Percentiles rank a stretch among this genome's conserved stretches.
These are phyloP conservation scores for Russula ochroleuca DNA, from an alignment of 768 basidiomycete species.

Conservation along the genomic window DNA sequence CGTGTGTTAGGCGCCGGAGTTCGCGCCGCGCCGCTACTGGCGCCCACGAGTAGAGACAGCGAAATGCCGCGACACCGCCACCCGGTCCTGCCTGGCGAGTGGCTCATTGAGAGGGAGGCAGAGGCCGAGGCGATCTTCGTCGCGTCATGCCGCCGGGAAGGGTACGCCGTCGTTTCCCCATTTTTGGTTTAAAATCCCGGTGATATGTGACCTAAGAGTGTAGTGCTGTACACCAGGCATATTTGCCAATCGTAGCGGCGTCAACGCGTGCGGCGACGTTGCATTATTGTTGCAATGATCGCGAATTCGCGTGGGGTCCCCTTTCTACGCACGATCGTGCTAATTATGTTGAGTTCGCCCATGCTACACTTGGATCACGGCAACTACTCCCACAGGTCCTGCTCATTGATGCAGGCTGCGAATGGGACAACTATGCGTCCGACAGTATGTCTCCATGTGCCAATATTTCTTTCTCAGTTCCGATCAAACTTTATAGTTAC, in stretches of 20 bases:
- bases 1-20: slow-evolving; percentile 76
- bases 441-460: slow-evolving; percentile 44
- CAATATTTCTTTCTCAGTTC: slow-evolving; percentile 26
- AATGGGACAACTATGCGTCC: slow-evolving; percentile 67
- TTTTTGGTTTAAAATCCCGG: neutral
- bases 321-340: slow-evolving; percentile 50
- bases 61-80: slow-evolving; percentile 40
- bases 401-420: slow-evolving; percentile 93
- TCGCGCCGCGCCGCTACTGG: slow-evolving; percentile 33
- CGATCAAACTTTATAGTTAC: slow-evolving; percentile 40
- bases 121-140: slow-evolving; percentile 95
- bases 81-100: slow-evolving; percentile 67
- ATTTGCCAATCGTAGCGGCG: slow-evolving; percentile 88
- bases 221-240: slow-evolving; percentile 83
- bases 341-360: slow-evolving; percentile 48
- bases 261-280: slow-evolving; percentile 83
- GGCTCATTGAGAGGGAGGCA: slow-evolving; percentile 87
- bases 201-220: neutral
- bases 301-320: slow-evolving; percentile 82
- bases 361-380: slow-evolving; percentile 34
- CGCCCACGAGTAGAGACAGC: slow-evolving; percentile 27
- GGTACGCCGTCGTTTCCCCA: slow-evolving; percentile 46
- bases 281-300: slow-evolving; percentile 94
- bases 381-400: slow-evolving; percentile 63
- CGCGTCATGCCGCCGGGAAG: slow-evolving; percentile 82